A percentile compares a stretch with the other conserved stretches of the same genome.
These are phyloP conservation scores for Beauveria brongniartii DNA, from an alignment of 2,329 filamentous ascomycete genomes.

Conservation along the genomic window DNA sequence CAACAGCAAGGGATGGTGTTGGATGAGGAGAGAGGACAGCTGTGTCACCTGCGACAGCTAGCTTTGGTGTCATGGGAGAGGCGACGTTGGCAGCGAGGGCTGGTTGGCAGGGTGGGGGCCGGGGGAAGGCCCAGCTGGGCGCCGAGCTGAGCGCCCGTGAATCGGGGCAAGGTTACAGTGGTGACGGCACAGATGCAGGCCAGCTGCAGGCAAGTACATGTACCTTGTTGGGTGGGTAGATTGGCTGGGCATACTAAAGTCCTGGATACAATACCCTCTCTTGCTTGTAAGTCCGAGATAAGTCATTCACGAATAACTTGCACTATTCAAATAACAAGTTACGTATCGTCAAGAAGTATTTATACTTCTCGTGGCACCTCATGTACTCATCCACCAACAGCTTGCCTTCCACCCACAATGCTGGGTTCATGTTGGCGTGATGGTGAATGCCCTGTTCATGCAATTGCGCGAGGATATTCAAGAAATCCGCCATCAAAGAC, in stretches of 20 bases:
- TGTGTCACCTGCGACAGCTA: slow-evolving; percentile 7
- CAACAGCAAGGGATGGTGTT: background rate
- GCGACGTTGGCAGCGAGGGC: slow-evolving; percentile 5
- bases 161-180: background rate
- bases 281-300: background rate
- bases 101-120: background rate
- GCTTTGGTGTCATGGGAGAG: background rate
- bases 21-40: background rate
- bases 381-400: background rate
- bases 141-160: background rate
- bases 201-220: background rate
- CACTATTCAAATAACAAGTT: background rate
- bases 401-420: background rate
- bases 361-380: background rate
- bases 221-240: background rate
- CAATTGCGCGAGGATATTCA: background rate
- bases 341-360: background rate
- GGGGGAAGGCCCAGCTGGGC: background rate
- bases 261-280: slow-evolving; percentile 1
- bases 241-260: background rate
- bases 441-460: too few species aligned
- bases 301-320: background rate
- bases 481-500: background rate
- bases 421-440: background rate
- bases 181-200: background rate